Evolutionary conservation across 1,284 basidiomycete genomes (phyloP), one percentile per base, ranked within the genome.

Genomic region (Irpex sp.): DNA sequence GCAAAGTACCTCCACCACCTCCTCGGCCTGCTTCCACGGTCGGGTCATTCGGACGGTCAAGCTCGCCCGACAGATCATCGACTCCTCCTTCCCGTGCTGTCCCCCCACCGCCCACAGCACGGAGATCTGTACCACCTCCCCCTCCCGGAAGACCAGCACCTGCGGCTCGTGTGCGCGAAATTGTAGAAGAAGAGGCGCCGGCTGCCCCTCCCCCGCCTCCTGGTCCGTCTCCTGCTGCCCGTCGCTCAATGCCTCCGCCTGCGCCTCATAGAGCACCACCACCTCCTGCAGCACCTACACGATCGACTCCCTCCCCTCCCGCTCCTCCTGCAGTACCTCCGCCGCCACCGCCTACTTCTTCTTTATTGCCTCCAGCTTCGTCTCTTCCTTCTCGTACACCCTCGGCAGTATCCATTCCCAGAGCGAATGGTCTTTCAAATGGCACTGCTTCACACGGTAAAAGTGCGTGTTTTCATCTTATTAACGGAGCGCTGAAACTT

Each of bases 391-490:
- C 49, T 6, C 59, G 33, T 51, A 54, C 59, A 11, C 59, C 56
- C 11, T 61, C 61, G n/a, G 17, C 26, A 31, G 43, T 46, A 2
- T 54, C 54, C 19, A 37, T 61, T 13, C 56, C 65, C n/a, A 68
- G 65, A 43, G n/a, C 70, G 17, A 75, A 76, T 64, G 75, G 70
- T 35, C 17, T 64, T 39, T 56, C 68, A 26, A 60, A 59, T 51
- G 57, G 68, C 17, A 63, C 63, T 13, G 53, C 33, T 19, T 2
- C 68, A 61, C 37, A 78, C 83, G 35, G 53, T 21, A 88, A 83
- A 76, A 89, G 88, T 89, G 74, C 71, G 81, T 70, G 33, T 57
- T 31, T 4, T 7, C n/a, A 54, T 47, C 47, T 53, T 55, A 37
- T 37, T 65, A 19, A 46, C 39, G 39, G 35, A n/a, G 56, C 60